Base-by-base conservation (phyloP, 306 rosid genomes). In the Trifolium repens region DNA sequence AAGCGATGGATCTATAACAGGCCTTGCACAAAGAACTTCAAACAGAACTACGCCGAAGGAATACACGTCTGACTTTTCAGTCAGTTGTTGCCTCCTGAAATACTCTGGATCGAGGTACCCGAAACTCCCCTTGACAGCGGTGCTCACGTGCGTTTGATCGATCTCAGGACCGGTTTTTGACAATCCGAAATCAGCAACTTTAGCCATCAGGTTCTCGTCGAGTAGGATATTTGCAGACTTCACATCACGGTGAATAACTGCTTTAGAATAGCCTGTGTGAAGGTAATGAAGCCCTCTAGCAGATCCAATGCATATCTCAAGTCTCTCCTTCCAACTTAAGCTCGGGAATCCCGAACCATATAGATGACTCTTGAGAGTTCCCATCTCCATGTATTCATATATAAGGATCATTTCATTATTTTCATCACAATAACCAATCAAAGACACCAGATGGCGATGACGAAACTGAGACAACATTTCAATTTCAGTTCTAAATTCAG, bases 251-350 rank as follows among this genome's bases (percentile, higher is more conserved):
- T 93, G 96, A 78, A 93, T 93, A 73, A 93, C 91, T 7, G 96
- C 97, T 83, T 89, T 93, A 55, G 96, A 90, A 80, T 91, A 84
- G 74, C 98, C 91, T 5, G 97, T 93, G 82, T 91, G 98, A 79
- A 93, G 97, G 88, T 93, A 91, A 78, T 93, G 98, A 17, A 93
- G 96, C 63, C 98, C 98, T 80, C 96, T 80, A 19, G 98, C 98
- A 7, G 98, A n/a, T 73, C 98, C 98, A 67, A 93, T 86, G 87
- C 98, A 93, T 43, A 88, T 80, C 60, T 93, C 93, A 49, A 93
- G 96, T 75, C 98, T 89, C 79, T 88, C 79, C 85, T 89, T 89
- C 98, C 98, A 93, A 52, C 91, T 87, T 69, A 93, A 62, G 84
- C 91, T 89, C 4, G 92, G 93, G 57, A 86, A 64, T 61, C 81